phyloP scores from a whole-genome alignment of 2,329 filamentous ascomycete genomes.

The Trichoderma atrobrunneum region DNA sequence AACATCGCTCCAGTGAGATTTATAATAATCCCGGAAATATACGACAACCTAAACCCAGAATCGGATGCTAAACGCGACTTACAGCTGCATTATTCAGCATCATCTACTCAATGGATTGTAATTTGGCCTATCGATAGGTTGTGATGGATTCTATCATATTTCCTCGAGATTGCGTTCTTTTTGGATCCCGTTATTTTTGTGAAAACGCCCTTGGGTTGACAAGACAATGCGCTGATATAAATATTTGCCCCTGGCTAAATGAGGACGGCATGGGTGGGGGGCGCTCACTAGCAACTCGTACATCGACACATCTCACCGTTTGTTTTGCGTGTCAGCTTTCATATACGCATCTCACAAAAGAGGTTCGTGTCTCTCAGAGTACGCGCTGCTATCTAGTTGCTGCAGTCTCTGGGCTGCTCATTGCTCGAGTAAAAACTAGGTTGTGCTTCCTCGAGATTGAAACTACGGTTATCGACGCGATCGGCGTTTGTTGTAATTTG shows the following conservation, averaged over 20 bases:
- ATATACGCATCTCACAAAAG: neutral
- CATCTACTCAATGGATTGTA: neutral
- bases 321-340: neutral
- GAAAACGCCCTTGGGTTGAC: neutral
- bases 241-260: neutral
- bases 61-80: neutral
- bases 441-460: neutral
- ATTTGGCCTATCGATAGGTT: neutral
- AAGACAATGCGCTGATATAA: neutral
- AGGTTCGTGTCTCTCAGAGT: neutral
- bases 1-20: neutral
- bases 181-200: neutral
- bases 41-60: neutral
- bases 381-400: neutral
- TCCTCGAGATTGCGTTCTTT: neutral
- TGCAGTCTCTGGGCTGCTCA: neutral
- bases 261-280: neutral
- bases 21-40: neutral
- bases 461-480: neutral
- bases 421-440: neutral
- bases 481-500: neutral
- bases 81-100: neutral
- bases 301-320: neutral
- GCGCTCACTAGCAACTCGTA: neutral
- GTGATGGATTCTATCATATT: neutral